Base-by-base conservation (phyloP, 345 rosid genomes). In the Sisymbrium altissimum region DNA sequence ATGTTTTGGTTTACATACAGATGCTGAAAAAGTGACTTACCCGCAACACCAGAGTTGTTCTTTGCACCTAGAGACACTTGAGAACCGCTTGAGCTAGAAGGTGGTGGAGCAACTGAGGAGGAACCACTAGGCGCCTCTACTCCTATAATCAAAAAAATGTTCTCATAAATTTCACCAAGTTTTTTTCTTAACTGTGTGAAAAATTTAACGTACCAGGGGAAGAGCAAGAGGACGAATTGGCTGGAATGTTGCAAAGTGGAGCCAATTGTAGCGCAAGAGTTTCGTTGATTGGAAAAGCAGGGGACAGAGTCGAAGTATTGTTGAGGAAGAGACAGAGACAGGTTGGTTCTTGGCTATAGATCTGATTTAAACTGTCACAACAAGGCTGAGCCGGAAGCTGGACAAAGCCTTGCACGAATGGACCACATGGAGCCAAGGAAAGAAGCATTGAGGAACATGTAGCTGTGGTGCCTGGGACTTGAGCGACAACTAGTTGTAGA, bases 251-350 rank as follows among this genome's bases (percentile, higher is more conserved):
- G 74, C 97, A 93, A 68, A 85, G 87, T 2, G 17, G 68, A 43
- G 96, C 91, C 41, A 93, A 81, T 75, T 84, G 79, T 48, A 81
- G 69, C 18, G 96, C 91, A 9, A 89, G 83, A 5, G 94, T 86
- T 58, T 70, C 75, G 78, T 91, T 91, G 30, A 93, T 80, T 7
- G 96, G 94, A 66, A 86, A 79, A 54, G 86, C 81, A 71, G 77
- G 68, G 19, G 77, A 41, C 19, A 86, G 40, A 60, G 78, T 50
- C 14, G 66, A 77, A 35, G 90, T 78, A 76, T 79, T 79, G 60
- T 84, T 87, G 68, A 91, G 86, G 58, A 93, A 68, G 72, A 84
- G 81, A 81, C 98, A 93, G 25, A 89, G 81, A 71, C 98, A 91
- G 1, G 52, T 72, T 0, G 92, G 93, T 49, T 84, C 76, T 65